These are phyloP conservation scores for Cochlearia excelsa DNA, from an alignment of 345 rosid species.

Conservation along the genomic window DNA sequence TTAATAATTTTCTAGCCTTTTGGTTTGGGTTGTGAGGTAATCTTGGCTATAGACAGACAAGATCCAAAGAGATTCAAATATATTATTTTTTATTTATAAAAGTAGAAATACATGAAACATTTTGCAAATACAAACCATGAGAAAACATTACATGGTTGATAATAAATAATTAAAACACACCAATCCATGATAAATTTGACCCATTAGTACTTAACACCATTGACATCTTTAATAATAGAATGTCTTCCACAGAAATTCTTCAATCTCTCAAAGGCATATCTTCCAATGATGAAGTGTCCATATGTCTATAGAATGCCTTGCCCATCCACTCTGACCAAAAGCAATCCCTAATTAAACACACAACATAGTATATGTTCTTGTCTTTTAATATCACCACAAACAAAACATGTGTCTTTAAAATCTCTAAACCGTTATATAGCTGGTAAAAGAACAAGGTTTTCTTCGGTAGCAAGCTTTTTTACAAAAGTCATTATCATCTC, in stretches of 20 bases:
- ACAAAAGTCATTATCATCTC: constrained; percentile 28
- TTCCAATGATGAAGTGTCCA: constrained; percentile 19
- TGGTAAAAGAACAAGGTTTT: constrained; percentile 27
- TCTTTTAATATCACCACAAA: too few relatives aligned
- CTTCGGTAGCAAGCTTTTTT: constrained; percentile 32
- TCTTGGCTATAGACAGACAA: too few relatives aligned
- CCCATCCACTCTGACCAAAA: constrained; percentile 40
- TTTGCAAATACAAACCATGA: background rate
- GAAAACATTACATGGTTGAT: constrained; percentile 18
- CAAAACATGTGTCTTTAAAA: too few relatives aligned
- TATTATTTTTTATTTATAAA: too few relatives aligned
- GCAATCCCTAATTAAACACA: constrained; percentile 42
- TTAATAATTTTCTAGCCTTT: too few relatives aligned
- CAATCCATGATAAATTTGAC: background rate
- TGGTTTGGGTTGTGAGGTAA: too few relatives aligned
- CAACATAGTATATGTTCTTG: background rate
- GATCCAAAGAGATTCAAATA: too few relatives aligned
- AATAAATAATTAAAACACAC: background rate
- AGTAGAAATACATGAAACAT: too few relatives aligned
- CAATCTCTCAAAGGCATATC: constrained; percentile 29
- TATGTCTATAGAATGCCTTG: constrained; percentile 30
- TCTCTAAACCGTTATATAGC: constrained; percentile 19
- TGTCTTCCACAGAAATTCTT: constrained; percentile 25
- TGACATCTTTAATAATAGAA: background rate
- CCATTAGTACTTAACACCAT: constrained; percentile 14